phyloP scores from a whole-genome alignment of 2,329 filamentous ascomycete species.

The Ascochyta koolunga region DNA sequence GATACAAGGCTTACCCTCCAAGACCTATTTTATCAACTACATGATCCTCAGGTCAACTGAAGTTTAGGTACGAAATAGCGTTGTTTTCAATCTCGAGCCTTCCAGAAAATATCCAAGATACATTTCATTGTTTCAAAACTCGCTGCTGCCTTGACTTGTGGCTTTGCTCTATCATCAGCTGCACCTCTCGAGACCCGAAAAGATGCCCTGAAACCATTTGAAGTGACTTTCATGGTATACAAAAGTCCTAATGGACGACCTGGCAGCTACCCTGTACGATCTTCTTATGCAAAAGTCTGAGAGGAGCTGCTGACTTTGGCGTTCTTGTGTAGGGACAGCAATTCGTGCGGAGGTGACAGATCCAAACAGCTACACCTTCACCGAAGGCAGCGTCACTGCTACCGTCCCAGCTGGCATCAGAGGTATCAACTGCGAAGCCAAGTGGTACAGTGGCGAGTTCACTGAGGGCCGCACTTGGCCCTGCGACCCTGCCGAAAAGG shows the following conservation, averaged over 20 bases:
- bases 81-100: not conserved
- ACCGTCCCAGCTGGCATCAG: constrained; percentile 25
- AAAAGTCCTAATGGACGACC: not conserved
- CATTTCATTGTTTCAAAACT: constrained; percentile 16
- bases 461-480: constrained; percentile 32
- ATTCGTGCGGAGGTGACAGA: constrained; percentile 36
- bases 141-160: constrained; percentile 18
- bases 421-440: constrained; percentile 32
- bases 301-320: constrained; percentile 27
- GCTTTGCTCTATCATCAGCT: constrained; percentile 9
- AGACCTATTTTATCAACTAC: no score
- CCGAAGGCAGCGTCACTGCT: constrained; percentile 8
- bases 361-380: constrained; percentile 30
- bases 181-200: constrained; percentile 21
- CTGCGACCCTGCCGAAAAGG: constrained; percentile 25
- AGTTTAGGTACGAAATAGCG: not conserved
- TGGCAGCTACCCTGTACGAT: not conserved
- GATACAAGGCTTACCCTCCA: not conserved
- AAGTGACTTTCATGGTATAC: constrained; percentile 21
- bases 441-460: constrained; percentile 29
- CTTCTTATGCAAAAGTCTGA: not conserved
- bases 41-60: no score
- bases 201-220: constrained; percentile 24
- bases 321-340: constrained; percentile 26
- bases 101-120: constrained; percentile 5